Percentiles rank a stretch among this genome's conserved stretches.
Conservation (phyloP, 2,329 filamentous ascomycete genomes). For the Talaromyces piceae region DNA sequence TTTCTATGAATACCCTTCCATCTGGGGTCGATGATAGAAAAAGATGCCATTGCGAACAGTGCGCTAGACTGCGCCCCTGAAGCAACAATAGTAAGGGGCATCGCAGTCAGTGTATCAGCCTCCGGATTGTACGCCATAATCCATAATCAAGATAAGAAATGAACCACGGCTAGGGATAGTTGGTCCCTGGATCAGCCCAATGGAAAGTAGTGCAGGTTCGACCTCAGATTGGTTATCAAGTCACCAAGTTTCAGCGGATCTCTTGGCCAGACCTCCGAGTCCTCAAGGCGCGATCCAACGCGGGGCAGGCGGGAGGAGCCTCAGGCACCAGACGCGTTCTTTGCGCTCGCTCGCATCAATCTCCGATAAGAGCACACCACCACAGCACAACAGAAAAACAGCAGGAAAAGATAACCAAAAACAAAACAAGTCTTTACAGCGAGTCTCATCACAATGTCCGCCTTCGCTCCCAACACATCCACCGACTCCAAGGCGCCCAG, state of each 20-base stretch:
- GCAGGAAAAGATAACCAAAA: background rate
- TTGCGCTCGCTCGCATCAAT: background rate
- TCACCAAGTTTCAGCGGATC: no score
- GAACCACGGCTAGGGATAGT: no score
- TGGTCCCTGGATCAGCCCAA: no score
- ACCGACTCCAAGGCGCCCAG: constrained; percentile 17
- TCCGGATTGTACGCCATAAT: background rate
- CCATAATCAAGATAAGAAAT: no score
- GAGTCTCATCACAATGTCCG: constrained; percentile 6
- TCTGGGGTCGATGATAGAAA: background rate
- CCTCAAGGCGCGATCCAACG: no score
- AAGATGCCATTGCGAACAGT: background rate
- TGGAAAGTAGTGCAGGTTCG: no score
- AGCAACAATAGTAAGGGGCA: background rate
- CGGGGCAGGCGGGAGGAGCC: background rate
- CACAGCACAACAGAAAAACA: background rate
- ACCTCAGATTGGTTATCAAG: no score
- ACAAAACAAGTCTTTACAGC: background rate
- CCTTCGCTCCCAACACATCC: constrained; percentile 8
- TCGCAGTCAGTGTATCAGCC: background rate
- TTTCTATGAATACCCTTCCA: background rate
- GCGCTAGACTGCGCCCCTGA: background rate
- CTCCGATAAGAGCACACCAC: background rate
- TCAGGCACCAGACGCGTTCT: background rate
- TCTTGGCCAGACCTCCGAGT: no score